Evolutionary conservation across 306 rosid genomes (phyloP).

Genomic region (Notholithocarpus densiflorus): DNA sequence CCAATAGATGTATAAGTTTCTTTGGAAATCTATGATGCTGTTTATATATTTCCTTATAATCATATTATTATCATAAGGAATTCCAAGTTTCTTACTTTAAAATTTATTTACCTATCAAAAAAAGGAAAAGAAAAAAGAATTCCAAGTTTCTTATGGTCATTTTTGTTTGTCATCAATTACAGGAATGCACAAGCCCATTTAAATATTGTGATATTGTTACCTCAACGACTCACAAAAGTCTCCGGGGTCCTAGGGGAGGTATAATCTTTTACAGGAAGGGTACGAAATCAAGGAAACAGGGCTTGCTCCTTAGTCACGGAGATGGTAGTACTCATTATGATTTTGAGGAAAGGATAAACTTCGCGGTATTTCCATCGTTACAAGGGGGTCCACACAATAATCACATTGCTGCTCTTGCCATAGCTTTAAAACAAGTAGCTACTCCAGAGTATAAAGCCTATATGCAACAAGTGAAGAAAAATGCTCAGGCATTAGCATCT

Average conservation of each 20-base stretch:
- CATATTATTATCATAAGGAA: neutral
- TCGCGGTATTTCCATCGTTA: slow-evolving; percentile 67
- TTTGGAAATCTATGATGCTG: neutral
- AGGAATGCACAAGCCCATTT: slow-evolving; percentile 75
- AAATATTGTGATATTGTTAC: slow-evolving; percentile 76
- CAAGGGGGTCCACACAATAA: slow-evolving; percentile 96
- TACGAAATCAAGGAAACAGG: slow-evolving; percentile 54
- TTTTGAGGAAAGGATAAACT: slow-evolving; percentile 80
- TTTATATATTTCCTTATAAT: neutral
- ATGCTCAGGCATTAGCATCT: slow-evolving; percentile 76
- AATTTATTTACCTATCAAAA: too few species aligned
- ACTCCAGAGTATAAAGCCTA: slow-evolving; percentile 69
- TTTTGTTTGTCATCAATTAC: slow-evolving; percentile 20
- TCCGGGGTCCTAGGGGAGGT: slow-evolving; percentile 87
- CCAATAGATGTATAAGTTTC: too few species aligned
- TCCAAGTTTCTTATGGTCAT: neutral
- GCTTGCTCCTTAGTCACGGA: slow-evolving; percentile 34
- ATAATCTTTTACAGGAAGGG: slow-evolving; percentile 75
- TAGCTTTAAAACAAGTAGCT: slow-evolving; percentile 81
- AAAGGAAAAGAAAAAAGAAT: neutral
- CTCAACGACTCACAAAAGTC: slow-evolving; percentile 91
- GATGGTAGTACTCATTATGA: slow-evolving; percentile 53
- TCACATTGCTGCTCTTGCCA: slow-evolving; percentile 81
- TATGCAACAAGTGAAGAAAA: slow-evolving; percentile 78
- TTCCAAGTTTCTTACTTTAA: neutral